Conservation (phyloP, 345 rosid genomes). For the Geranium brycei region DNA sequence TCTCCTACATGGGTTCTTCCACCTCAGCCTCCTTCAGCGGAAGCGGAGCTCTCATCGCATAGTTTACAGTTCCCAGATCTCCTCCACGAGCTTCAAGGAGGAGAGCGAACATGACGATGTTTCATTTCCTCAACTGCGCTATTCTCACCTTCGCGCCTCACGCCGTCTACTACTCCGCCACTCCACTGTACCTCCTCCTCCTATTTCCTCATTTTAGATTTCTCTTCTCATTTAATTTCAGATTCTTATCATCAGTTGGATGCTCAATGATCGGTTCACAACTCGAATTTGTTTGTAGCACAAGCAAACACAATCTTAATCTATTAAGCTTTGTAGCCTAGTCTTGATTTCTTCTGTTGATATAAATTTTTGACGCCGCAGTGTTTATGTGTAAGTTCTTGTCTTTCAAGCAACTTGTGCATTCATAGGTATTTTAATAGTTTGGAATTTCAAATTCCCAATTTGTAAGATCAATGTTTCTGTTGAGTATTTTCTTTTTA, state of each 20-base stretch:
- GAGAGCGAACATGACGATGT: conserved; percentile 50
- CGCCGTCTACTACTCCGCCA: conserved; percentile 98
- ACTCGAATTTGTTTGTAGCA: neutral
- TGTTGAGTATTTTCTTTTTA: too few species aligned
- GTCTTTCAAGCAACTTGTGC: too few species aligned
- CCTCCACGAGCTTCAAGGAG: neutral
- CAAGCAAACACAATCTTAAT: neutral
- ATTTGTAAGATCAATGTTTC: too few species aligned
- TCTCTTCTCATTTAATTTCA: neutral
- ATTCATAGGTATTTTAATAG: too few species aligned
- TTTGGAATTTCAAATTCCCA: too few species aligned
- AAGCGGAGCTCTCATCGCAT: neutral
- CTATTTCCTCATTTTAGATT: too few species aligned
- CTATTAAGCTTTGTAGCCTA: neutral
- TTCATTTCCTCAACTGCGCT: conserved; percentile 98
- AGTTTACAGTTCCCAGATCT: neutral
- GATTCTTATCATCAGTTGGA: neutral
- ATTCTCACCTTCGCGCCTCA: conserved; percentile 97
- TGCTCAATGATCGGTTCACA: neutral
- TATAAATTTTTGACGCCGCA: too few species aligned
- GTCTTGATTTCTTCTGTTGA: neutral
- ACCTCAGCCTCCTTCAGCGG: neutral
- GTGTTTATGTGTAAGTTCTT: neutral
- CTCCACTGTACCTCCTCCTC: conserved; percentile 51
- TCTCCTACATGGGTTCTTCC: neutral